phyloP scores from a whole-genome alignment of 2,329 filamentous ascomycete species.

The Neurospora sp. region DNA sequence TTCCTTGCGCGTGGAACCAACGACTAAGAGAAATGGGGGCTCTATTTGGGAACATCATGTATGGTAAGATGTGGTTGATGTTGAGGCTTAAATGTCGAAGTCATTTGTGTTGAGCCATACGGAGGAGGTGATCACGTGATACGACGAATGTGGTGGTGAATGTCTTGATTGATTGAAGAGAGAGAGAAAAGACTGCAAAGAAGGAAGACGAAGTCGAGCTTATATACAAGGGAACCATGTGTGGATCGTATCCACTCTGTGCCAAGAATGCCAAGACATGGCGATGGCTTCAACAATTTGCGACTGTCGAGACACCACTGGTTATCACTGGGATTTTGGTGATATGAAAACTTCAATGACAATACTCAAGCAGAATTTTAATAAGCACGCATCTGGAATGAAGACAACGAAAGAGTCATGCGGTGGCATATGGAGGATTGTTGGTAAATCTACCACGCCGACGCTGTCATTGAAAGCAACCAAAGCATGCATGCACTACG shows the following conservation, averaged over 20 bases:
- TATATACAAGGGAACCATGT: too few species aligned
- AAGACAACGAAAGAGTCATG: not conserved
- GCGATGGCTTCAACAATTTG: too few species aligned
- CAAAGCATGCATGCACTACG: not conserved
- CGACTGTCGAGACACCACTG: not conserved
- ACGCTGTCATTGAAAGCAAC: not conserved
- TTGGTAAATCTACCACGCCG: not conserved
- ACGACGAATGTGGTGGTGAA: too few species aligned
- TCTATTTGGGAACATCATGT: not conserved
- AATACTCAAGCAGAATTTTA: not conserved
- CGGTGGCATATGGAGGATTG: not conserved
- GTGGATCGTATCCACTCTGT: too few species aligned
- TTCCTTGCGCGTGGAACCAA: conserved; percentile 43
- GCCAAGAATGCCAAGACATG: too few species aligned
- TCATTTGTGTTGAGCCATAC: not conserved
- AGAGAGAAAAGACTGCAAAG: too few species aligned
- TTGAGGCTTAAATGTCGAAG: not conserved
- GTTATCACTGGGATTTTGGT: not conserved
- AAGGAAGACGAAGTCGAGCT: too few species aligned
- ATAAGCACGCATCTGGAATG: not conserved
- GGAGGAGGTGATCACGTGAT: too few species aligned
- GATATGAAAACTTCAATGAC: not conserved
- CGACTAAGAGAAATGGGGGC: conserved; percentile 13
- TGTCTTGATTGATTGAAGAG: too few species aligned
- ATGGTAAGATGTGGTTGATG: not conserved